These are phyloP conservation scores for Vitis vinifera DNA, from an alignment of 164 flowering plant genomes.

Conservation along the genomic window ASM3070453v1 NC_081807.1:1537501-1538000, in stretches of 20 bases:
- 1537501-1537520: neutral
- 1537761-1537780: slow-evolving; percentile 1
- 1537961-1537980: slow-evolving; percentile 7
- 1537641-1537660: neutral
- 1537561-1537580: neutral
- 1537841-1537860: slow-evolving; percentile 9
- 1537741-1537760: slow-evolving; percentile 3
- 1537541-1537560: neutral
- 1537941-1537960: slow-evolving; percentile 3
- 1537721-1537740: neutral
- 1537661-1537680: neutral
- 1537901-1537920: neutral
- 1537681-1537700: neutral
- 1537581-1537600: slow-evolving; percentile 1
- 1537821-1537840: slow-evolving; percentile 1
- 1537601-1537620: neutral
- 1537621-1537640: neutral
- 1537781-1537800: neutral
- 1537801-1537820: neutral
- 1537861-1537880: slow-evolving; percentile 3
- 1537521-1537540: neutral
- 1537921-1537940: neutral
- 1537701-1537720: neutral
- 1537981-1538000: neutral
- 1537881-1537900: neutral